phyloP scores from a whole-genome alignment of 805 yeast species.

The Lipomyces spencermartinsiae region DNA sequence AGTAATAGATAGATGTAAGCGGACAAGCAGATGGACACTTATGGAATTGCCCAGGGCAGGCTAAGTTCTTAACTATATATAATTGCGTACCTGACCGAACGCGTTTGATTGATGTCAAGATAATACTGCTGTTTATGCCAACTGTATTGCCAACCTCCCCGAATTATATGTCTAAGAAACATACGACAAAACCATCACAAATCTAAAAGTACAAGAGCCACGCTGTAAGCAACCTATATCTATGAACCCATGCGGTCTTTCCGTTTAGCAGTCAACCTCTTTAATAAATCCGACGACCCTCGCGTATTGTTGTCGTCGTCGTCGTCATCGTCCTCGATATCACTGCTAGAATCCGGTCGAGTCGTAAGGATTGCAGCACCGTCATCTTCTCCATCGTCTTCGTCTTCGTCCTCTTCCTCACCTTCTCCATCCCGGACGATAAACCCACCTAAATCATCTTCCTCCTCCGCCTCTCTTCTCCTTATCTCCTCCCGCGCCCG shows the following conservation, averaged over 20 bases:
- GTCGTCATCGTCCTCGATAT: constrained; percentile 4
- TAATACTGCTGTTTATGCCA: not conserved
- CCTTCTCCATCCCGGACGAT: constrained; percentile 19
- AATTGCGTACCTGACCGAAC: too few relatives aligned
- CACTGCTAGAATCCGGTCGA: not conserved
- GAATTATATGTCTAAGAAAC: not conserved
- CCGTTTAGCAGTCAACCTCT: constrained; percentile 3
- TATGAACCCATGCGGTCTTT: not conserved
- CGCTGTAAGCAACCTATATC: not conserved
- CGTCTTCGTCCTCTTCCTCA: constrained; percentile 14
- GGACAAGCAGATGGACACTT: too few relatives aligned
- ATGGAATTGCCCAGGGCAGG: too few relatives aligned
- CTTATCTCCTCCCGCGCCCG: constrained; percentile 2
- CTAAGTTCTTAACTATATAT: too few relatives aligned
- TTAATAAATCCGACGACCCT: not conserved
- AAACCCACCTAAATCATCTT: constrained; percentile 24
- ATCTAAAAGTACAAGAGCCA: not conserved
- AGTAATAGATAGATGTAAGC: not conserved
- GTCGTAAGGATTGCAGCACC: not conserved
- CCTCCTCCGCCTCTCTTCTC: constrained; percentile 11
- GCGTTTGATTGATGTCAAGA: too few relatives aligned
- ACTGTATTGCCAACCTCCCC: not conserved
- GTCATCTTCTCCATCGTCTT: not conserved
- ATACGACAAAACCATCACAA: constrained; percentile 3
- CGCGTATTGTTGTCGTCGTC: not conserved